A percentile compares a stretch with the other conserved stretches of the same genome.
These are phyloP conservation scores for Chlorella vulgaris DNA, from an alignment of 139 green algal genomes.

Conservation along the genomic window DNA sequence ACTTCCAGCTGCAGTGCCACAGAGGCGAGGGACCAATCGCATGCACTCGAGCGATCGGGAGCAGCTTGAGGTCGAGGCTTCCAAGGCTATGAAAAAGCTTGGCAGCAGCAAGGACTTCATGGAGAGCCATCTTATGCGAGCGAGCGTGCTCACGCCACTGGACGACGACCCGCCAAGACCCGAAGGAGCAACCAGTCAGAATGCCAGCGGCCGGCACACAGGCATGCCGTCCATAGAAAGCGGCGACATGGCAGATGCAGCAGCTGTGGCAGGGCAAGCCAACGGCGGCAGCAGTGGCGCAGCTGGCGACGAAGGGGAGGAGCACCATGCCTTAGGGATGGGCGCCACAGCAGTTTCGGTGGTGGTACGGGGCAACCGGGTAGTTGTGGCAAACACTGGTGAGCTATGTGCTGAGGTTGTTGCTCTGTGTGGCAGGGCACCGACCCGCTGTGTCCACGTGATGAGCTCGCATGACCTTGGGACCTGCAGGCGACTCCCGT, in stretches of 20 bases:
- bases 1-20: not conserved
- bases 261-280: too few species aligned
- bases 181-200: not conserved
- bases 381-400: constrained; percentile 49
- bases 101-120: constrained; percentile 29
- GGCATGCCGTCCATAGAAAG: too few species aligned
- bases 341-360: constrained; percentile 45
- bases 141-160: constrained; percentile 17
- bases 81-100: constrained; percentile 19
- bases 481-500: constrained; percentile 80
- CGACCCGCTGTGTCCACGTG: not conserved
- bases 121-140: constrained; percentile 31
- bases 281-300: not conserved
- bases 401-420: not conserved
- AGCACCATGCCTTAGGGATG: constrained; percentile 34
- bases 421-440: not conserved
- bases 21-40: not conserved
- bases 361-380: constrained; percentile 22
- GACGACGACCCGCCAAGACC: not conserved
- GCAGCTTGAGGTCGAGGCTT: not conserved
- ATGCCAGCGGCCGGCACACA: too few species aligned
- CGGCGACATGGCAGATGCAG: not conserved
- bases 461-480: not conserved
- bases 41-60: not conserved
- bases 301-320: constrained; percentile 21